These are phyloP conservation scores for Toxoplasma gondii DNA, from an alignment of 169 alveolate genomes.

Conservation along the genomic window DNA sequence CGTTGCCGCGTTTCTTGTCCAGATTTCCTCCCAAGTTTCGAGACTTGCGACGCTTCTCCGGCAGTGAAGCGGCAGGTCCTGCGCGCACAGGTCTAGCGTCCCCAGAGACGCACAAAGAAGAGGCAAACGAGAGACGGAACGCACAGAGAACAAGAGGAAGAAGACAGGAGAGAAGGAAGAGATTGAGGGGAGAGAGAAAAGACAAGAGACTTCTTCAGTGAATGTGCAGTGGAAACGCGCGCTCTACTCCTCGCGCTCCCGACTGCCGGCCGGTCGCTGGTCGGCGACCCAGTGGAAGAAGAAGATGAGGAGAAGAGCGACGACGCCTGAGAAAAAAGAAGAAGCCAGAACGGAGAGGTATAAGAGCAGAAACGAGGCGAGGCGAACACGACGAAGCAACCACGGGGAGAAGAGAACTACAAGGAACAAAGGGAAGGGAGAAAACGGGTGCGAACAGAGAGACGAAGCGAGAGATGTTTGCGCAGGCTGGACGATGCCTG, in stretches of 20 bases:
- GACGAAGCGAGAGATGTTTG: not conserved
- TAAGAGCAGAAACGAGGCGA: no score
- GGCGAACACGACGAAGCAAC: no score
- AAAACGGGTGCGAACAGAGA: not conserved
- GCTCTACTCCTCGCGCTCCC: not conserved
- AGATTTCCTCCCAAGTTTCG: no score
- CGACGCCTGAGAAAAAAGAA: not conserved
- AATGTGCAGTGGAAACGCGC: not conserved
- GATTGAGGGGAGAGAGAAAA: not conserved
- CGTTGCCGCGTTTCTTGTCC: no score
- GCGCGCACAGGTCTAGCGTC: no score
- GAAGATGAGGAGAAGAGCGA: slow-evolving; percentile 26
- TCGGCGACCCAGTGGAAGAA: slow-evolving; percentile 23
- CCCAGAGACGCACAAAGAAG: no score
- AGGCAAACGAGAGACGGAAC: no score
- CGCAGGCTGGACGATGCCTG: no score
- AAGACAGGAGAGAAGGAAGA: not conserved
- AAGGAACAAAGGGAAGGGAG: not conserved
- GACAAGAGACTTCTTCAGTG: not conserved
- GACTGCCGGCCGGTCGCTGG: not conserved
- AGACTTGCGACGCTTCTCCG: no score
- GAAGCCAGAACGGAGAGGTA: not conserved
- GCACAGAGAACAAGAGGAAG: not conserved
- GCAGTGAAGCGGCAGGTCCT: no score
- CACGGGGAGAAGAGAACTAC: no score